Conservation (phyloP, 1,284 basidiomycete genomes). For the Mixia osmundae region DNA sequence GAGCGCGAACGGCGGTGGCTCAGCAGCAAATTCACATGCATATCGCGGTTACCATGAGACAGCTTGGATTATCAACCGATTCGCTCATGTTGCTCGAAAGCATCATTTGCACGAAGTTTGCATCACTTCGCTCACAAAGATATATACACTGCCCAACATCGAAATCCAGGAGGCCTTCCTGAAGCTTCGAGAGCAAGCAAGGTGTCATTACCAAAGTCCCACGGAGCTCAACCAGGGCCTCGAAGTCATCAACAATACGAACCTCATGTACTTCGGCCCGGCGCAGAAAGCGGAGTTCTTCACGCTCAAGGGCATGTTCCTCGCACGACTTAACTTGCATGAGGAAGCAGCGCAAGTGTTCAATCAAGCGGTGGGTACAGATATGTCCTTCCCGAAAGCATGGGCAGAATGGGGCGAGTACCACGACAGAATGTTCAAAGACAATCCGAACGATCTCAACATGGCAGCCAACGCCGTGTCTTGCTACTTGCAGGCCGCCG, state of each 20-base stretch:
- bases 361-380: conserved; percentile 83
- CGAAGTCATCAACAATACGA: conserved; percentile 98
- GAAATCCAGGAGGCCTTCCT: conserved; percentile 99
- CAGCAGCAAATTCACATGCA: conserved; percentile 44
- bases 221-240: conserved; percentile 80
- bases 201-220: conserved; percentile 78
- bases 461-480: conserved; percentile 82
- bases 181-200: conserved; percentile 96
- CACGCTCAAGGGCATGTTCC: conserved; percentile 99
- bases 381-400: conserved; percentile 81
- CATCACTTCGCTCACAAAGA: conserved; percentile 82
- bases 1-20: conserved; percentile 27
- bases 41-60: conserved; percentile 99
- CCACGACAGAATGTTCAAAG: conserved; percentile 73
- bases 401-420: conserved; percentile 98
- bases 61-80: conserved; percentile 99
- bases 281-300: conserved; percentile 96
- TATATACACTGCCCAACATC: conserved; percentile 97
- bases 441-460: conserved; percentile 37
- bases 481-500: conserved; percentile 93
- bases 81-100: conserved; percentile 96
- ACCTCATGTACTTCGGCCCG: conserved; percentile 89
- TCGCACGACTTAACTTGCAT: conserved; percentile 59
- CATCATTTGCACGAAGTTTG: conserved; percentile 93
- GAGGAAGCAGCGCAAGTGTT: conserved; percentile 88